Evolutionary conservation across 2,329 filamentous ascomycete genomes (phyloP).

Genomic region (Fusarium chaquense): DNA sequence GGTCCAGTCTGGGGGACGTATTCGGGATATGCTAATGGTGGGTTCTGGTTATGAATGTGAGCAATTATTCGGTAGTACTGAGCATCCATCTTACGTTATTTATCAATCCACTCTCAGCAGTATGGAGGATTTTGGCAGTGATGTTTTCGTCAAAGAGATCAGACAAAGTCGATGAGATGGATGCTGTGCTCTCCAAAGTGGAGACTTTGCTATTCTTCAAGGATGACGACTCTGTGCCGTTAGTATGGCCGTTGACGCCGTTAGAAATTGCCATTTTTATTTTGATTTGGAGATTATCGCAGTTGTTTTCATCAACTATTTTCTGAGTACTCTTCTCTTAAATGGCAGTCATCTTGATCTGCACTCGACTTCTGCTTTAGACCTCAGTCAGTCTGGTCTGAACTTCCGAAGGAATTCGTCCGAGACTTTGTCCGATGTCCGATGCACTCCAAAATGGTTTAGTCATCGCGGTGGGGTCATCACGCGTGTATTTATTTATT

Average conservation of each 20-base stretch:
- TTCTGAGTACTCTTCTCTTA: background rate
- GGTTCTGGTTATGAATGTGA: constrained; percentile 20
- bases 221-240: background rate
- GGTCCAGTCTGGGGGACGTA: constrained; percentile 39
- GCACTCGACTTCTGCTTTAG: background rate
- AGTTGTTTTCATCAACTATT: background rate
- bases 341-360: constrained; percentile 5
- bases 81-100: constrained; percentile 14
- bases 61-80: accelerated
- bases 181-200: background rate
- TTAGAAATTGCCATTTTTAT: constrained; percentile 9
- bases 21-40: constrained; percentile 38
- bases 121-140: constrained; percentile 36
- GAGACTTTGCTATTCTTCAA: background rate
- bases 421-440: constrained; percentile 21
- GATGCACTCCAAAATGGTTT: background rate
- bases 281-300: accelerated
- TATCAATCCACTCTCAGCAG: constrained; percentile 20
- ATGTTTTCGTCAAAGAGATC: constrained; percentile 42
- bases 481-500: background rate
- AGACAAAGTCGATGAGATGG: background rate
- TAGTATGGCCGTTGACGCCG: constrained; percentile 4
- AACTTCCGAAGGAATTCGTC: background rate
- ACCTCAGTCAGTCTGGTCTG: background rate
- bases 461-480: background rate